A percentile compares a stretch with the other conserved stretches of the same genome.
Conservation (phyloP, 2,329 filamentous ascomycete genomes). For the Emmonsiellopsis sp. region DNA sequence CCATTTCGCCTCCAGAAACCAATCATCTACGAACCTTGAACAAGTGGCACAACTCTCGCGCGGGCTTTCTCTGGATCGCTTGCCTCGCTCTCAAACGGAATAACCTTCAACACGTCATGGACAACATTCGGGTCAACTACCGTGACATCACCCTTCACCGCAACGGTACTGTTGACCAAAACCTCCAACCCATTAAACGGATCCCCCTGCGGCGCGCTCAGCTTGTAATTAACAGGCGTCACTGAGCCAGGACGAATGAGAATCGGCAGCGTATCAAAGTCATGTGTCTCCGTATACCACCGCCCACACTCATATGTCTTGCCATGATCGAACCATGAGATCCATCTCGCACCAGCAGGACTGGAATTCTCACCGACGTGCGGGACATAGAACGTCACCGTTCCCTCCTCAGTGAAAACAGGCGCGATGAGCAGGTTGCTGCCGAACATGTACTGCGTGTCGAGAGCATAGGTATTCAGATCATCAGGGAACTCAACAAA, state of each 20-base stretch:
- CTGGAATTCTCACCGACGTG: constrained; percentile 38
- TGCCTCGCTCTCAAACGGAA: constrained; percentile 10
- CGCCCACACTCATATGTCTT: background rate
- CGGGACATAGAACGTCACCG: constrained; percentile 52
- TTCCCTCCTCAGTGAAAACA: constrained; percentile 49
- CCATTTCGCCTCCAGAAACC: too few relatives aligned
- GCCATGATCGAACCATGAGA: constrained; percentile 33
- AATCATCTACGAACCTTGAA: too few relatives aligned
- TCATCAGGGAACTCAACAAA: constrained; percentile 59
- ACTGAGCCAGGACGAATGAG: constrained; percentile 45
- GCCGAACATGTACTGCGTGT: constrained; percentile 60
- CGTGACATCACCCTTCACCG: constrained; percentile 10
- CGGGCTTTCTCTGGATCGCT: background rate
- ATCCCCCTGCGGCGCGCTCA: constrained; percentile 20
- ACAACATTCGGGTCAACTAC: too few relatives aligned
- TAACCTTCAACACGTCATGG: constrained; percentile 12
- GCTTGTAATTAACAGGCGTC: constrained; percentile 18
- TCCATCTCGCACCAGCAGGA: constrained; percentile 38
- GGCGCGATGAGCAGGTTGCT: constrained; percentile 50
- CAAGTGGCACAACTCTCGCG: constrained; percentile 12
- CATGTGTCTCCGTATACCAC: constrained; percentile 47
- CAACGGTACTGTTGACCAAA: constrained; percentile 18
- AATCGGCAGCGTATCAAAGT: constrained; percentile 44
- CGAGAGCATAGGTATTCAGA: constrained; percentile 52
- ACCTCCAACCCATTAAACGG: constrained; percentile 21